Percentiles rank a stretch among this genome's conserved stretches.
phyloP scores from a whole-genome alignment of 2,329 filamentous ascomycete genomes.

The Teratosphaeria zuluensis region DNA sequence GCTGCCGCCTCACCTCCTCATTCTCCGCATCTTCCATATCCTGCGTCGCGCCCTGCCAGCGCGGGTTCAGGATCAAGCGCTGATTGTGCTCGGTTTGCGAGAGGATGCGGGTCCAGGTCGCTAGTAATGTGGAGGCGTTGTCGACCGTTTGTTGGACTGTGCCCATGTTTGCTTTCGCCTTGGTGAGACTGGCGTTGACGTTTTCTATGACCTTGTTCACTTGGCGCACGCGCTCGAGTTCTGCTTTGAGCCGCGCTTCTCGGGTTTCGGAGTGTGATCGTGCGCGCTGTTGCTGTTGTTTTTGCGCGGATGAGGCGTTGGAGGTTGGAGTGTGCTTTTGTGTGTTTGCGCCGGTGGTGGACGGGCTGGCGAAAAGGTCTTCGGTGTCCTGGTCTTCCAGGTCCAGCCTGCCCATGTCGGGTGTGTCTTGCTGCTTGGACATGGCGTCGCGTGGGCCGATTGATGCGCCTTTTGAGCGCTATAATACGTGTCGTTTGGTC shows the following conservation, averaged over 20 bases:
- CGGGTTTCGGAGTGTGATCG: slow-evolving; percentile 44
- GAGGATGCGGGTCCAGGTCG: slow-evolving; percentile 92
- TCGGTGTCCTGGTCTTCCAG: slow-evolving; percentile 47
- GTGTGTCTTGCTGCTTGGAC: slow-evolving; percentile 18
- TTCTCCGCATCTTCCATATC: slow-evolving; percentile 81
- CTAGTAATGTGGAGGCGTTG: slow-evolving; percentile 79
- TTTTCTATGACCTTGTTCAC: slow-evolving; percentile 84
- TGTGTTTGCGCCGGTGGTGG: slow-evolving; percentile 28
- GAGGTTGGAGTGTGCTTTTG: slow-evolving; percentile 20
- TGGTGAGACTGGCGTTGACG: slow-evolving; percentile 60
- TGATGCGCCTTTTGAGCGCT: neutral
- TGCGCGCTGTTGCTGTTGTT: slow-evolving; percentile 23
- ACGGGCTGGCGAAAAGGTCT: slow-evolving; percentile 49
- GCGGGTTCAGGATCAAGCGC: slow-evolving; percentile 74
- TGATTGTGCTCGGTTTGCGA: slow-evolving; percentile 98
- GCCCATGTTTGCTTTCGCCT: slow-evolving; percentile 68
- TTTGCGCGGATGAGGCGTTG: slow-evolving; percentile 28
- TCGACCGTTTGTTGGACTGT: slow-evolving; percentile 77
- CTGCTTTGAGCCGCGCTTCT: slow-evolving; percentile 64
- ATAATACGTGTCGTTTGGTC: slow-evolving; percentile 10
- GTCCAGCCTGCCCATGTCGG: slow-evolving; percentile 27
- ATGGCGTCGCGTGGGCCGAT: slow-evolving; percentile 10
- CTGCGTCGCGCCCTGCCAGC: slow-evolving; percentile 80
- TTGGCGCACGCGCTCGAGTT: slow-evolving; percentile 72
- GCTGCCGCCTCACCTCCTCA: slow-evolving; percentile 62